These are phyloP conservation scores for Podaxis sp. DNA, from an alignment of 768 basidiomycete species.

Conservation along the genomic window DNA sequence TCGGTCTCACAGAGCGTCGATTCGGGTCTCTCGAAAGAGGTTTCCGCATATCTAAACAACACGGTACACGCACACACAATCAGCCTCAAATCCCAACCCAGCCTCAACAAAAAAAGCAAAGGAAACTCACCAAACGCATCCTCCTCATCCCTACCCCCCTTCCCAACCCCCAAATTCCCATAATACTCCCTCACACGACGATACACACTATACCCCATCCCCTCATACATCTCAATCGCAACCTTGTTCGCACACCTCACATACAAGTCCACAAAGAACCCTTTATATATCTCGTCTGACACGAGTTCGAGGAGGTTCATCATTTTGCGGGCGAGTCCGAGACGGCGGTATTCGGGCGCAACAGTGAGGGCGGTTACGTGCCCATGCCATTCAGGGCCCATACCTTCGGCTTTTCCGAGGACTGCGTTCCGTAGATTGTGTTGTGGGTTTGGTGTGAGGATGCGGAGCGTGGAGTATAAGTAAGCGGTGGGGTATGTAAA, in stretches of 20 bases:
- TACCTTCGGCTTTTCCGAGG: constrained; percentile 90
- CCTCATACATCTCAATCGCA: constrained; percentile 91
- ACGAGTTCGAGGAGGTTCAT: constrained; percentile 84
- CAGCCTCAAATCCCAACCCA: neutral
- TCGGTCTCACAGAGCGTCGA: constrained; percentile 65
- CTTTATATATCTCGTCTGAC: constrained; percentile 76
- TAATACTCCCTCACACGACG: constrained; percentile 90
- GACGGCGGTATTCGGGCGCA: constrained; percentile 87
- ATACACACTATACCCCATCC: constrained; percentile 91
- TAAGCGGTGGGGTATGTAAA: neutral
- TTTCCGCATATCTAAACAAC: constrained; percentile 60
- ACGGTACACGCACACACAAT: neutral
- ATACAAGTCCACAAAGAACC: constrained; percentile 93
- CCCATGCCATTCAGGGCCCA: constrained; percentile 77
- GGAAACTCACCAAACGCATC: constrained; percentile 81
- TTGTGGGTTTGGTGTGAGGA: neutral
- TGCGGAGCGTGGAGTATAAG: neutral
- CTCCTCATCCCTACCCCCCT: constrained; percentile 79
- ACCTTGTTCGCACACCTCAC: constrained; percentile 85
- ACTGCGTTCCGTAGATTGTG: constrained; percentile 44
- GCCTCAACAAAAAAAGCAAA: neutral
- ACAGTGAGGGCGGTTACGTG: constrained; percentile 96
- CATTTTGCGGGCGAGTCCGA: constrained; percentile 84
- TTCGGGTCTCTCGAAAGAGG: constrained; percentile 60
- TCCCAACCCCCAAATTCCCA: constrained; percentile 70